Evolutionary conservation across 345 rosid genomes (phyloP).

Genomic region (Lepidium sativum): DNA sequence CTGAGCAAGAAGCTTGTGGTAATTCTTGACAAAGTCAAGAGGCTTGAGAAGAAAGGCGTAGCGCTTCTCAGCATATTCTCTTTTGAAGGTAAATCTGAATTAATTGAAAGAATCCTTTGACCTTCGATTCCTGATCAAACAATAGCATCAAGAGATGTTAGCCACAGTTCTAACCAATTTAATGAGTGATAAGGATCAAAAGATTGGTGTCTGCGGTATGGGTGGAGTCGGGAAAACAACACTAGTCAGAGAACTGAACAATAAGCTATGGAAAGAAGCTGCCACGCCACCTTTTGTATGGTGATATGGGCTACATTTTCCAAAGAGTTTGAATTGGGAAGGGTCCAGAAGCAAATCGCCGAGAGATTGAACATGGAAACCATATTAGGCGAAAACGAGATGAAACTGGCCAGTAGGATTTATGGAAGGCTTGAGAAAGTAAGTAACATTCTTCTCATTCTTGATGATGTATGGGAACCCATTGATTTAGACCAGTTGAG

Average conservation of each 20-base stretch:
- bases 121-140: constrained; percentile 29
- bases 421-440: constrained; percentile 1
- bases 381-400: constrained; percentile 6
- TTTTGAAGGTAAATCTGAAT: background rate
- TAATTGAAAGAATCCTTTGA: constrained; percentile 24
- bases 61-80: constrained; percentile 12
- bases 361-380: constrained; percentile 12
- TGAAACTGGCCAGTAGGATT: constrained; percentile 4
- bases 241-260: constrained; percentile 24
- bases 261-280: constrained; percentile 14
- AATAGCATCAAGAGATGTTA: constrained; percentile 25
- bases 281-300: constrained; percentile 16
- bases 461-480: constrained; percentile 31
- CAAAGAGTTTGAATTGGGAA: constrained; percentile 15
- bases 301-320: constrained; percentile 31
- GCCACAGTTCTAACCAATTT: constrained; percentile 3
- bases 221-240: too few species aligned
- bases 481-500: constrained; percentile 25
- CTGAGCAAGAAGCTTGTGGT: constrained; percentile 5
- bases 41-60: constrained; percentile 10
- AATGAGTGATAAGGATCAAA: constrained; percentile 11
- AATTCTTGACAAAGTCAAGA: constrained; percentile 12
- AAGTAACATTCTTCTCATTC: constrained; percentile 24
- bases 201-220: constrained; percentile 28
- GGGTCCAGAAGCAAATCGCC: constrained; percentile 26